Evolutionary conservation across 257 asterid genomes (phyloP), one percentile per base, ranked within the genome.

Genomic region (Solanum ahanhuiri): DNA sequence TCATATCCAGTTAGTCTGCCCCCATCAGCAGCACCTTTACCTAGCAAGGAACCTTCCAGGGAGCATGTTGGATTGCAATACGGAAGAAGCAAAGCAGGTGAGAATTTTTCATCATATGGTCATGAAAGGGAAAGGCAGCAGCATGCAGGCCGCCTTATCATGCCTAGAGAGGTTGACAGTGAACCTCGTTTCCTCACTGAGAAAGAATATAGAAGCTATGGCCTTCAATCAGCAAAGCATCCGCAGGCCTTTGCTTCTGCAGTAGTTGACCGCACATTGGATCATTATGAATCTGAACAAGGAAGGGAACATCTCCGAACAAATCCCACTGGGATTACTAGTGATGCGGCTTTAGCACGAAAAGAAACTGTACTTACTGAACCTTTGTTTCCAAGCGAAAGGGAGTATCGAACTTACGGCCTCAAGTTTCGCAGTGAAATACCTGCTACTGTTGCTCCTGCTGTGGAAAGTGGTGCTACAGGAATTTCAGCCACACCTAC

Each of bases 131-230:
- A 90, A 76, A 87, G 64, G 51, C 60, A 85, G 66, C 91, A 77
- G 70, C 48, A 86, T 84, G 35, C 90, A 31, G 89, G 86, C 70
- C 89, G 63, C 88, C 87, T n/a, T 83, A 89, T 30, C 81, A 23
- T 85, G 35, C 88, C 88, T 35, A 88, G 82, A 69, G 63, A 63
- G 51, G 88, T 70, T 58, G 90, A 86, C 48, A 84, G 90, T 35
- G 86, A 35, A 25, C 91, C 92, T 7, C 90, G 83, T 85, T 93
- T 93, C 87, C 93, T 93, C 64, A 88, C 96, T 2, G 98, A 93
- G 89, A 93, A 89, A 87, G 97, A 96, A 87, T 96, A 96, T 87
- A 89, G 98, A 91, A 92, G 75, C 86, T 89, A 87, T 60, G 98
- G 98, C 81, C 97, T 96, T 90, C 95, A 35, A 41, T 90, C 90